Conservation (phyloP, 805 yeast species). For the Myxozyma neotropica region DNA sequence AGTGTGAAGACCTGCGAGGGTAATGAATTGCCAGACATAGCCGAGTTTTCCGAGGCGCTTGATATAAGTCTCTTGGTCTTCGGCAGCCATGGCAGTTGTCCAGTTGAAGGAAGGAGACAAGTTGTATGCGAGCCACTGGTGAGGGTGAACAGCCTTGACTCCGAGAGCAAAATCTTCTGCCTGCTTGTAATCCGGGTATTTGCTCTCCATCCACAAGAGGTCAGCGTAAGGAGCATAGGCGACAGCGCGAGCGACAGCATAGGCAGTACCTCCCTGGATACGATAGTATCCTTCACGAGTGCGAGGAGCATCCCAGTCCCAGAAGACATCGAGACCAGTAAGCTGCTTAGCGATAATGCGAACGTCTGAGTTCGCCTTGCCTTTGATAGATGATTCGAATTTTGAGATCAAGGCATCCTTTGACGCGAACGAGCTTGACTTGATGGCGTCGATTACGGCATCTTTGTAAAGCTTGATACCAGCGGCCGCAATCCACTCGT, state of each 20-base stretch:
- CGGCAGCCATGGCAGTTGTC: slow-evolving; percentile 87
- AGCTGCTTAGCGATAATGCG: slow-evolving; percentile 55
- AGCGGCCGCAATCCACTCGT: slow-evolving; percentile 79
- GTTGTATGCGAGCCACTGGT: slow-evolving; percentile 96
- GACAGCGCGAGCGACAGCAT: slow-evolving; percentile 95
- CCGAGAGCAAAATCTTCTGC: slow-evolving; percentile 95
- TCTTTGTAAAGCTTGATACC: slow-evolving; percentile 86
- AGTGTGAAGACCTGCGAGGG: slow-evolving; percentile 95
- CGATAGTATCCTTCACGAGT: slow-evolving; percentile 97
- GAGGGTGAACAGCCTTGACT: slow-evolving; percentile 75
- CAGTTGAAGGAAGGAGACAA: slow-evolving; percentile 97
- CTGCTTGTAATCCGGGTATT: slow-evolving; percentile 88
- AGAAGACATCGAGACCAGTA: slow-evolving; percentile 46
- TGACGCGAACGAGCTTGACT: slow-evolving; percentile 59
- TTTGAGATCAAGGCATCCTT: slow-evolving; percentile 63
- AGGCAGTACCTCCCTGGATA: slow-evolving; percentile 93
- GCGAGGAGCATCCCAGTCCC: slow-evolving; percentile 74
- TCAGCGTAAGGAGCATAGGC: slow-evolving; percentile 95
- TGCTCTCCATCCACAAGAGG: slow-evolving; percentile 97
- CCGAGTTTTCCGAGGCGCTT: slow-evolving; percentile 84
- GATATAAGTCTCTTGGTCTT: slow-evolving; percentile 90
- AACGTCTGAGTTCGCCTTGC: slow-evolving; percentile 83
- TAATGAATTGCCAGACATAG: slow-evolving; percentile 96
- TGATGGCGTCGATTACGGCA: slow-evolving; percentile 84
- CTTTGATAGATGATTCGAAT: slow-evolving; percentile 54